Base-by-base conservation (phyloP, 225 moss, liverwort and hornwort genomes). In the Anthoceros angustus region DNA sequence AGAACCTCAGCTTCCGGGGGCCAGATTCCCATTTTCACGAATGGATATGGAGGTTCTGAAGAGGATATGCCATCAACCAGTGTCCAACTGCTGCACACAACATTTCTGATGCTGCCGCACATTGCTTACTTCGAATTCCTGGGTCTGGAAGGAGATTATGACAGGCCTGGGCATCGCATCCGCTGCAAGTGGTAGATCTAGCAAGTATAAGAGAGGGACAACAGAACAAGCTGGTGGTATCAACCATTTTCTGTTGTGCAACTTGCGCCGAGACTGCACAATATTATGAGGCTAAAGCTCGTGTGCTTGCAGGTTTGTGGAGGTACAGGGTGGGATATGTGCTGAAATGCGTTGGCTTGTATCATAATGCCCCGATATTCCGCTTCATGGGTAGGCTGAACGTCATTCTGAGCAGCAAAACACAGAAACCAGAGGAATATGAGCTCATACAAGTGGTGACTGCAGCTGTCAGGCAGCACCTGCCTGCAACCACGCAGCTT, bases 271-370 rank as follows among this genome's bases (percentile, higher is more conserved):
- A 7, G 9, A 8, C 12, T 43, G 43, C 8, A 43, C 43, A 8
- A 7, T 7, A 8, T 7, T 43, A 12, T 43, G n/a, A n/a, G n/a
- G n/a, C 43, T 7, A 7, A 7, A 8, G 9, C 8, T 43, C 62
- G 74, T 21, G 64, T 41, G n/a, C n/a, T n/a, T n/a, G n/a, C 76
- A 95, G 94, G 94, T 64, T 66, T 95, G 43, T 91, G 79, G 61
- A 81, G 94, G 43, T 91, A 85, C 68, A 77, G 82, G 39, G 62
- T 91, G 12, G 88, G 94, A 42, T 90, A 95, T 43, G 75, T 95
- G 41, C 68, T 95, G 15, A 80, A 80, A 73, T 77, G 86, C 67
- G 86, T 83, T 50, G 71, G 85, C 23, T 88, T 79, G 67, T 80
- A 80, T 62, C 86, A 84, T 50, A 69, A 75, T 2, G 60, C 78